Conservation (phyloP, 441 rosid species). For the Eruca vesicaria region DNA sequence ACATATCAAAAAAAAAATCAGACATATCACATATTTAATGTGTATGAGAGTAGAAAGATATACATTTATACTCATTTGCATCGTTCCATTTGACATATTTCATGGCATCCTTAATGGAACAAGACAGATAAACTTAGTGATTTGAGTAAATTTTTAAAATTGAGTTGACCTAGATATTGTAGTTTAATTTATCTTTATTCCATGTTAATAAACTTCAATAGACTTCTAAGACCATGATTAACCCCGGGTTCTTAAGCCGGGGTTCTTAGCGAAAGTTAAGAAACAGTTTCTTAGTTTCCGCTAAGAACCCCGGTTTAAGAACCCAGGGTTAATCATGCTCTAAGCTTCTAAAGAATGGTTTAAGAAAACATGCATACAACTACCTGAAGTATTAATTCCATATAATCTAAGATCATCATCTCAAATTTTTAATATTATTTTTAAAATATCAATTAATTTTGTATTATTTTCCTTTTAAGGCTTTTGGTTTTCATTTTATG, state of each 20-base stretch:
- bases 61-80: neutral
- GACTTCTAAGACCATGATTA: neutral
- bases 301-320: no score
- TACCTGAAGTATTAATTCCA: slow-evolving; percentile 1
- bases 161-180: slow-evolving; percentile 11
- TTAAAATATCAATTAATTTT: neutral
- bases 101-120: slow-evolving; percentile 30
- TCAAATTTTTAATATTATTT: neutral
- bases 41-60: neutral
- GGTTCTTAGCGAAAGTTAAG: no score
- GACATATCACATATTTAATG: neutral
- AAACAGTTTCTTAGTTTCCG: no score
- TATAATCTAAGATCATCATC: neutral
- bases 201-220: slow-evolving; percentile 14
- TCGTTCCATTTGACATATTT: slow-evolving; percentile 21
- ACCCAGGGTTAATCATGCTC: no score
- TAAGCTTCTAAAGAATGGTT: slow-evolving; percentile 15
- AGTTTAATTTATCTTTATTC: slow-evolving; percentile 9
- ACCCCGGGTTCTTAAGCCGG: no score
- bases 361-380: slow-evolving; percentile 31
- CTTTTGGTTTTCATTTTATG: neutral
- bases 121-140: slow-evolving; percentile 10
- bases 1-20: no score
- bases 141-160: neutral
- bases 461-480: neutral